phyloP scores from a whole-genome alignment of 331 rosid genomes.

The Rhamnella rubrinervis region DNA sequence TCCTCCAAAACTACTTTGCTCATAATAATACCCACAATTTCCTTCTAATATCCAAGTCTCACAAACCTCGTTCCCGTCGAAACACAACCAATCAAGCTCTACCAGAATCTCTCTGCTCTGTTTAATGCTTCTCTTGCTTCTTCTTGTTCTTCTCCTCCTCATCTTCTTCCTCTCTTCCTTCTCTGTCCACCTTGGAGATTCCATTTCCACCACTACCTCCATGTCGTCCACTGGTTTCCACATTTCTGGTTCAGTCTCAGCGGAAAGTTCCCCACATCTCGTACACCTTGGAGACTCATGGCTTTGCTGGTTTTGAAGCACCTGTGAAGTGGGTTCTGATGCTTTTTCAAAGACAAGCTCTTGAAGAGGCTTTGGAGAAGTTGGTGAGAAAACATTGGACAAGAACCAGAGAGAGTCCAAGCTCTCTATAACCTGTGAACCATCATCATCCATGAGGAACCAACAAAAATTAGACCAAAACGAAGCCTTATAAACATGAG shows the following conservation, averaged over 20 bases:
- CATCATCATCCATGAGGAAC: slow-evolving; percentile 30
- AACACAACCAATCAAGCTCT: slow-evolving; percentile 26
- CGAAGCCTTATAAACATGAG: background rate
- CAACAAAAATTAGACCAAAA: background rate
- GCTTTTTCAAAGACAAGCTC: slow-evolving; percentile 15
- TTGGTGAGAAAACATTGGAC: slow-evolving; percentile 35
- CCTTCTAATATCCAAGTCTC: slow-evolving; percentile 22
- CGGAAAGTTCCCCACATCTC: slow-evolving; percentile 9
- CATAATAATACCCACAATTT: background rate
- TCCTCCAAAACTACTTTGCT: background rate
- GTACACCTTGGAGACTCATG: slow-evolving; percentile 1
- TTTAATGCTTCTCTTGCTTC: slow-evolving; percentile 6
- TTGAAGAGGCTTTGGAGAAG: slow-evolving; percentile 4
- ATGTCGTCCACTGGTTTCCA: background rate
- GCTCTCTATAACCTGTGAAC: slow-evolving; percentile 36
- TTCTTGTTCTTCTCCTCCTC: slow-evolving; percentile 14
- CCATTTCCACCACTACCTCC: background rate
- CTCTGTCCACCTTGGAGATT: slow-evolving; percentile 12
- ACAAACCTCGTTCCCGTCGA: slow-evolving; percentile 16
- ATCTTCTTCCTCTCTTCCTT: slow-evolving; percentile 24
- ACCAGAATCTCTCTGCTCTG: slow-evolving; percentile 23
- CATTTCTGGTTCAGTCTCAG: slow-evolving; percentile 7
- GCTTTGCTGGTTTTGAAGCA: slow-evolving; percentile 7
- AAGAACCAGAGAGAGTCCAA: slow-evolving; percentile 72
- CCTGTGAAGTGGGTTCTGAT: slow-evolving; percentile 17